These are phyloP conservation scores for Amanita thiersii DNA, from an alignment of 768 basidiomycete species.

Conservation along the genomic window DNA sequence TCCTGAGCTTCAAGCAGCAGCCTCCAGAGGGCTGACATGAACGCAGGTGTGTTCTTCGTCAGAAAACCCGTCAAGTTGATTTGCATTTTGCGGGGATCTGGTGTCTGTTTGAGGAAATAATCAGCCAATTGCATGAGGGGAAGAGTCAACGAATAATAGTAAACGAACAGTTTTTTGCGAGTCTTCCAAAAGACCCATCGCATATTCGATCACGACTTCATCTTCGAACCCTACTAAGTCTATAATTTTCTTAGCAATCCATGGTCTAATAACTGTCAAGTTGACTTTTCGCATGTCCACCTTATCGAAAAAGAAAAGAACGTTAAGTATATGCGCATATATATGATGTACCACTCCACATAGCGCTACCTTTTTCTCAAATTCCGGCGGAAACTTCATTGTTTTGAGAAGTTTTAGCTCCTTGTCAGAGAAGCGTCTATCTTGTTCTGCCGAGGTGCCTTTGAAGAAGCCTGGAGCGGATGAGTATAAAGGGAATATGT, in stretches of 20 bases:
- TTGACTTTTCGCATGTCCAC: slow-evolving; percentile 97
- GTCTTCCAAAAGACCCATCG: slow-evolving; percentile 91
- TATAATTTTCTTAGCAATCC: slow-evolving; percentile 90
- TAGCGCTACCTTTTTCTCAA: slow-evolving; percentile 71
- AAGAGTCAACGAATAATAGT: neutral
- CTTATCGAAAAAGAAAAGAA: slow-evolving; percentile 24
- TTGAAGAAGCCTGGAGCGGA: slow-evolving; percentile 68
- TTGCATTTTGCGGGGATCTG: slow-evolving; percentile 94
- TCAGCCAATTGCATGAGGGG: slow-evolving; percentile 1
- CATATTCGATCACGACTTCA: slow-evolving; percentile 94
- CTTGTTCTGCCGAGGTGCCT: slow-evolving; percentile 85
- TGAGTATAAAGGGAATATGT: slow-evolving; percentile 15
- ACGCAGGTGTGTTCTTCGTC: slow-evolving; percentile 73
- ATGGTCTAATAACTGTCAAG: slow-evolving; percentile 82
- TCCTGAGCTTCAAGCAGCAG: slow-evolving; percentile 90
- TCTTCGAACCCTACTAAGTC: slow-evolving; percentile 93
- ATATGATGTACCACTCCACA: neutral
- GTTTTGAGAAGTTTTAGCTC: slow-evolving; percentile 81
- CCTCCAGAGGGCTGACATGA: slow-evolving; percentile 87
- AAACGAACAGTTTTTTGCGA: slow-evolving; percentile 65
- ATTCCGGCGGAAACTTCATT: slow-evolving; percentile 87
- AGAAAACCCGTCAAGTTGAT: slow-evolving; percentile 92
- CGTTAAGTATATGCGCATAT: neutral
- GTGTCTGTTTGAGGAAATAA: slow-evolving; percentile 46
- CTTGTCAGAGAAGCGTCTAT: slow-evolving; percentile 92